These are phyloP conservation scores for Mycena alexandri DNA, from an alignment of 768 basidiomycete species.

Conservation along the genomic window DNA sequence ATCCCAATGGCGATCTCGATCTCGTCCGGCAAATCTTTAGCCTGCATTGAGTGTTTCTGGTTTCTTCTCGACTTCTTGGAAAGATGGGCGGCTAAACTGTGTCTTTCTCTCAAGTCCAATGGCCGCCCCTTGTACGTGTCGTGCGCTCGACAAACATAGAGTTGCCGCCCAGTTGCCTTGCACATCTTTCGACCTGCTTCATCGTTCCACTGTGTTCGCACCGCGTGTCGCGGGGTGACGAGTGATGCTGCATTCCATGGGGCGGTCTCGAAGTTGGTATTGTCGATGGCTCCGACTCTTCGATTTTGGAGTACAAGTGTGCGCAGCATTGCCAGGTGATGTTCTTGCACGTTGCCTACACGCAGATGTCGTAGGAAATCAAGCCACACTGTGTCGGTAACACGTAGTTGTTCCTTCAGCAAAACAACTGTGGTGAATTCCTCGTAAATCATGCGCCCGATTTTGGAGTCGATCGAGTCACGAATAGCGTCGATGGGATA, in stretches of 20 bases:
- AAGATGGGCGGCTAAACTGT: no score
- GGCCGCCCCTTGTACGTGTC: slow-evolving; percentile 38
- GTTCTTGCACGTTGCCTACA: slow-evolving; percentile 43
- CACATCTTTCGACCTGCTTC: slow-evolving; percentile 41
- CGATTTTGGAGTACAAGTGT: slow-evolving; percentile 34
- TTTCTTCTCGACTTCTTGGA: no score
- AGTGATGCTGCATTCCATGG: slow-evolving; percentile 52
- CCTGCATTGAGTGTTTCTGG: not conserved
- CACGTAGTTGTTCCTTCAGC: slow-evolving; percentile 51
- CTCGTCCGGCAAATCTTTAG: slow-evolving; percentile 5
- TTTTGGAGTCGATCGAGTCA: not conserved
- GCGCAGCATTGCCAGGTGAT: slow-evolving; percentile 45
- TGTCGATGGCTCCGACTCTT: slow-evolving; percentile 34
- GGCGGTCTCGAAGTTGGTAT: slow-evolving; percentile 37
- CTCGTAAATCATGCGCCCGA: slow-evolving; percentile 44
- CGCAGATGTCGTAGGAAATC: slow-evolving; percentile 45
- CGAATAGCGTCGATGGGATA: slow-evolving; percentile 21
- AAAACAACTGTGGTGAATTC: slow-evolving; percentile 51
- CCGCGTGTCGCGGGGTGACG: slow-evolving; percentile 53
- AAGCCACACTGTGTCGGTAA: slow-evolving; percentile 47
- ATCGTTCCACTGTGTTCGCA: slow-evolving; percentile 53
- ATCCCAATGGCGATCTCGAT: slow-evolving; percentile 45
- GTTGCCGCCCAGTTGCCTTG: slow-evolving; percentile 13
- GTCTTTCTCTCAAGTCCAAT: no score
- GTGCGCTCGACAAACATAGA: slow-evolving; percentile 47